Percentiles rank a stretch among this genome's conserved stretches.
Conservation (phyloP, 2,329 filamentous ascomycete genomes). For the Cephalotrichum gorgonifer region DNA sequence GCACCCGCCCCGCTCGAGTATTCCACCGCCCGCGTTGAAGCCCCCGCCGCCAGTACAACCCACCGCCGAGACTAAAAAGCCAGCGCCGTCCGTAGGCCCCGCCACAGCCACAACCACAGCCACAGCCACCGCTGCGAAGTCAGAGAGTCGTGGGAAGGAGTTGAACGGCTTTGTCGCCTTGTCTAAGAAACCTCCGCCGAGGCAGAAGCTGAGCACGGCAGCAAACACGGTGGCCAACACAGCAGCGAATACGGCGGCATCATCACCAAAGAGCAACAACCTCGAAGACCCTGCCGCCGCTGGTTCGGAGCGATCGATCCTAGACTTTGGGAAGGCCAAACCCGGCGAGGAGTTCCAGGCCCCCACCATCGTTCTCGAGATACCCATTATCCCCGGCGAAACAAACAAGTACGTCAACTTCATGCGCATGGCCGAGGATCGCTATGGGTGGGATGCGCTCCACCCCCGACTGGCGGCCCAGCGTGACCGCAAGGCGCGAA, state of each 20-base stretch:
- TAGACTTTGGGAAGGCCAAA: constrained; percentile 50
- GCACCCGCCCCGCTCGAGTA: constrained; percentile 19
- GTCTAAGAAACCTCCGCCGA: constrained; percentile 34
- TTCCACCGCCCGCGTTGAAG: constrained; percentile 4
- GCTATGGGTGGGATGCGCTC: constrained; percentile 87
- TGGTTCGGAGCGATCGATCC: constrained; percentile 37
- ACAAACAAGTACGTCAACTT: constrained; percentile 93
- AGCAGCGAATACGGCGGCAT: constrained; percentile 21
- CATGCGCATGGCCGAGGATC: constrained; percentile 83
- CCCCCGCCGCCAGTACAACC: constrained; percentile 20
- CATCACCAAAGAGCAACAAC: constrained; percentile 39
- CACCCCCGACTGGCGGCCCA: constrained; percentile 87
- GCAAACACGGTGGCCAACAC: too few relatives aligned
- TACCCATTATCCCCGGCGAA: constrained; percentile 64
- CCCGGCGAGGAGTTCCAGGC: constrained; percentile 49
- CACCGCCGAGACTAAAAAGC: constrained; percentile 25
- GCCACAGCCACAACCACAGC: not conserved
- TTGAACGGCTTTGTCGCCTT: constrained; percentile 6
- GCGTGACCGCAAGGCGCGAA: constrained; percentile 74
- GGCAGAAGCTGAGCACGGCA: constrained; percentile 29
- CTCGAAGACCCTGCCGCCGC: constrained; percentile 29
- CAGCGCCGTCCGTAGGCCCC: constrained; percentile 7
- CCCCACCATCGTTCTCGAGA: constrained; percentile 74
- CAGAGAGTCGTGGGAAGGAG: not conserved
- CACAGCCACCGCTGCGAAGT: not conserved